A percentile compares a stretch with the other conserved stretches of the same genome.
phyloP scores from a whole-genome alignment of 257 asterid species.

The Solanum arcanum region DNA sequence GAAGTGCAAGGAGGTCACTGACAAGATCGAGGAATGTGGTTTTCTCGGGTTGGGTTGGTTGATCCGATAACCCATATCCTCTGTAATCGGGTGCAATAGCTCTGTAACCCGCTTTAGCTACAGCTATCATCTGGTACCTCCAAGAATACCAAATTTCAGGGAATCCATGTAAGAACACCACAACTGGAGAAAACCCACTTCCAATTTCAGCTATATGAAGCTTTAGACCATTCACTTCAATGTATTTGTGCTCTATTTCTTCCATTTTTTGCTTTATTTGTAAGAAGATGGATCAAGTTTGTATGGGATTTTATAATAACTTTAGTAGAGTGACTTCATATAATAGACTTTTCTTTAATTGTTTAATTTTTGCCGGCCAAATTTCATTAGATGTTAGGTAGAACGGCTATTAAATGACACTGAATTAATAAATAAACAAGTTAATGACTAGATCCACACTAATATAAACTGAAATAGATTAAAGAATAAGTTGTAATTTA shows the following conservation, averaged over 20 bases:
- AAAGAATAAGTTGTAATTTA: too few species aligned
- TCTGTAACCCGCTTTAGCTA: constrained; percentile 34
- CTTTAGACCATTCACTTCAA: constrained; percentile 26
- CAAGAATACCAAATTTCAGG: constrained; percentile 50
- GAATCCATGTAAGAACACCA: constrained; percentile 40
- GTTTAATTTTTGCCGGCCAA: not conserved
- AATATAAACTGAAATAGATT: too few species aligned
- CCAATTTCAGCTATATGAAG: constrained; percentile 46
- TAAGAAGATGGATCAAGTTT: not conserved
- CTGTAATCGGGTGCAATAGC: constrained; percentile 53
- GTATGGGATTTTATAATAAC: not conserved
- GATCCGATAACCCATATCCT: constrained; percentile 55
- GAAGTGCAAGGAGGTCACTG: constrained; percentile 29
- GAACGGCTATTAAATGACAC: not conserved
- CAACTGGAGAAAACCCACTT: constrained; percentile 13
- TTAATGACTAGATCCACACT: too few species aligned
- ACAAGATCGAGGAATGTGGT: constrained; percentile 20
- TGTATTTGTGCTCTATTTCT: constrained; percentile 24
- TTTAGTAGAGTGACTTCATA: too few species aligned
- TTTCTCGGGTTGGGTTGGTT: constrained; percentile 35
- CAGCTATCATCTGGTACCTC: constrained; percentile 40
- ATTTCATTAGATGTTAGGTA: not conserved
- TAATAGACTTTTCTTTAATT: too few species aligned
- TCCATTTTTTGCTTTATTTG: constrained; percentile 5
- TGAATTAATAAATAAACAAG: too few species aligned